Evolutionary conservation across 192 early-diverging fungal genomes (phyloP).

Genomic region (Phycomyces nitens): DNA sequence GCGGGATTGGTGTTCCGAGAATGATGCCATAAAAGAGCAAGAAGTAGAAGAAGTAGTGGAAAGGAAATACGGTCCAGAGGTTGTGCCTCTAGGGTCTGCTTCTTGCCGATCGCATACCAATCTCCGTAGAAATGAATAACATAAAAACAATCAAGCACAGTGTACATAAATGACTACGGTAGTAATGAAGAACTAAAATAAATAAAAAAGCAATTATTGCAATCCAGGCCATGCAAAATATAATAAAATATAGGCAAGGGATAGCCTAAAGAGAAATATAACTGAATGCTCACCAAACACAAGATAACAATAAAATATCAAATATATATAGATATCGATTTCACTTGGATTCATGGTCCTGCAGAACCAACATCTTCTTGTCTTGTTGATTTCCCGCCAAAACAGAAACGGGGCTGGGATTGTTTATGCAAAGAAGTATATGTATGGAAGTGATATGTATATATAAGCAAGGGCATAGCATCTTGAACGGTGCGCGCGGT

Average conservation of each 20-base stretch:
- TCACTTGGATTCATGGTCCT: no score
- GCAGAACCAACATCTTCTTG: no score
- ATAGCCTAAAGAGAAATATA: constrained; percentile 1
- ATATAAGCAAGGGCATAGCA: constrained; percentile 9
- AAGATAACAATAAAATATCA: no score
- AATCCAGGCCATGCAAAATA: constrained; percentile 4
- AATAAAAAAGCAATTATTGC: constrained; percentile 3
- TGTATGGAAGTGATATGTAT: constrained; percentile 9
- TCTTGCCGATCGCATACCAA: constrained; percentile 1
- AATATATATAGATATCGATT: no score
- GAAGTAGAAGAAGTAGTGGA: not conserved
- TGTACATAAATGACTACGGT: constrained; percentile 20
- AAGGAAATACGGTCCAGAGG: no score
- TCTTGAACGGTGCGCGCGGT: not conserved
- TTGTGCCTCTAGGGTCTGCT: no score
- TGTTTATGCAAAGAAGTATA: not conserved
- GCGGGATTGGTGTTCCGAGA: constrained; percentile 10
- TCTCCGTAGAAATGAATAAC: not conserved
- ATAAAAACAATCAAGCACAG: constrained; percentile 16
- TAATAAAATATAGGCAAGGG: constrained; percentile 2
- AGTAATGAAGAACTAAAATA: constrained; percentile 21
- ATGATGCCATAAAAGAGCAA: not conserved
- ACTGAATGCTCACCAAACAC: no score
- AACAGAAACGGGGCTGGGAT: not conserved
- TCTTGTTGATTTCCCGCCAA: not conserved